Percentiles rank a stretch among this genome's conserved stretches.
Conservation (phyloP, 2,329 filamentous ascomycete genomes). For the Macroventuria anomochaeta region DNA sequence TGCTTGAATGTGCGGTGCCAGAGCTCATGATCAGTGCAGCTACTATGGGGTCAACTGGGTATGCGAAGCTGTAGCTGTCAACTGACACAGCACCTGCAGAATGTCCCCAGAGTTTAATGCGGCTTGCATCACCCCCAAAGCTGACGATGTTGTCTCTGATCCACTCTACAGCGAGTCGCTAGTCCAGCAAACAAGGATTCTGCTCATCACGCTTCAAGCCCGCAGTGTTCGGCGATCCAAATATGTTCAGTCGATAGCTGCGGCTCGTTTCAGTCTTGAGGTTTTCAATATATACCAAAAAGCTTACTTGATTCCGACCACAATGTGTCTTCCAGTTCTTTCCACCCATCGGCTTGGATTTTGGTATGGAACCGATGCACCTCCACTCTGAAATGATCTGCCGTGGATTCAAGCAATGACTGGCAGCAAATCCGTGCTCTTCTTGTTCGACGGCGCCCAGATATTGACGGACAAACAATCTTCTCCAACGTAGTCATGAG, state of each 20-base stretch:
- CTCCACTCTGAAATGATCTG: conserved; percentile 55
- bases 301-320: conserved; percentile 41
- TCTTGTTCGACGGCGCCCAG: conserved; percentile 49
- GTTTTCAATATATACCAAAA: not conserved
- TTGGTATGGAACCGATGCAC: conserved; percentile 52
- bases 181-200: conserved; percentile 51
- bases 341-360: conserved; percentile 36
- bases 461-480: conserved; percentile 58
- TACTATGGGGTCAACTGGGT: conserved; percentile 55
- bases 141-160: conserved; percentile 48
- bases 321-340: conserved; percentile 45
- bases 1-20: conserved; percentile 21
- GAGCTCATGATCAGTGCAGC: conserved; percentile 33
- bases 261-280: not conserved
- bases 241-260: conserved; percentile 49
- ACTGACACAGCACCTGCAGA: conserved; percentile 49
- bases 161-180: conserved; percentile 50
- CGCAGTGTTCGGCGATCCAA: conserved; percentile 49
- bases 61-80: conserved; percentile 59
- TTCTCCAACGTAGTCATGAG: conserved; percentile 40
- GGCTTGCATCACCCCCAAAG: conserved; percentile 42
- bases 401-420: conserved; percentile 59
- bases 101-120: conserved; percentile 51
- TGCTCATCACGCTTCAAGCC: conserved; percentile 35
- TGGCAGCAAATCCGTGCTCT: conserved; percentile 39